Conservation (phyloP, 192 early-diverging fungal genomes). For the Mortierella claussenii region DNA sequence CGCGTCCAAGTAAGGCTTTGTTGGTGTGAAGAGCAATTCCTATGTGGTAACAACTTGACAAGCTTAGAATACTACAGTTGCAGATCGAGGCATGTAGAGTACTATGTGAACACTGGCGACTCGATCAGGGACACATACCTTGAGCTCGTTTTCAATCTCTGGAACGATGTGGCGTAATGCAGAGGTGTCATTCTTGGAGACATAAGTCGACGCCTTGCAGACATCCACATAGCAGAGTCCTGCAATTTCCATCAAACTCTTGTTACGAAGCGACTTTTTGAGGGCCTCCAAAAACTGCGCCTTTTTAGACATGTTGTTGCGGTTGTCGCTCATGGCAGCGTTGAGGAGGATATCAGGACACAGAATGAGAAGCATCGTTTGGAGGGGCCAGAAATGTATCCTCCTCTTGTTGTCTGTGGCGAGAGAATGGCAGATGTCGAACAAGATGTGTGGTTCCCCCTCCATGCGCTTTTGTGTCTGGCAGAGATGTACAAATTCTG, state of each 20-base stretch:
- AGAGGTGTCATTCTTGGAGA: slow-evolving; percentile 69
- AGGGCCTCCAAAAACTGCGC: slow-evolving; percentile 63
- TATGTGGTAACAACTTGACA: slow-evolving; percentile 11
- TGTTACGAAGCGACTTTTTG: slow-evolving; percentile 61
- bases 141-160: slow-evolving; percentile 81
- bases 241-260: slow-evolving; percentile 72
- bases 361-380: slow-evolving; percentile 84
- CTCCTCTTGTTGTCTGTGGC: slow-evolving; percentile 73
- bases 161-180: slow-evolving; percentile 72
- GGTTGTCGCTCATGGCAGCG: slow-evolving; percentile 58
- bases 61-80: neutral
- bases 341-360: slow-evolving; percentile 84
- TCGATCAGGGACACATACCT: slow-evolving; percentile 44
- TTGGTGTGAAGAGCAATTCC: slow-evolving; percentile 74
- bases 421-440: slow-evolving; percentile 73
- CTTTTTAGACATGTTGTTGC: slow-evolving; percentile 53
- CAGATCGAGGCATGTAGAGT: no score
- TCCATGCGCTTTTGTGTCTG: slow-evolving; percentile 67
- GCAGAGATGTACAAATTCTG: slow-evolving; percentile 85
- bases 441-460: slow-evolving; percentile 79
- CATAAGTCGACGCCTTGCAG: slow-evolving; percentile 76
- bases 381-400: slow-evolving; percentile 86
- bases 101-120: no score
- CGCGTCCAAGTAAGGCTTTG: slow-evolving; percentile 56
- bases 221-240: slow-evolving; percentile 80